Evolutionary conservation across 305 asterid genomes (phyloP).

Genomic region (Lippia alba): DNA sequence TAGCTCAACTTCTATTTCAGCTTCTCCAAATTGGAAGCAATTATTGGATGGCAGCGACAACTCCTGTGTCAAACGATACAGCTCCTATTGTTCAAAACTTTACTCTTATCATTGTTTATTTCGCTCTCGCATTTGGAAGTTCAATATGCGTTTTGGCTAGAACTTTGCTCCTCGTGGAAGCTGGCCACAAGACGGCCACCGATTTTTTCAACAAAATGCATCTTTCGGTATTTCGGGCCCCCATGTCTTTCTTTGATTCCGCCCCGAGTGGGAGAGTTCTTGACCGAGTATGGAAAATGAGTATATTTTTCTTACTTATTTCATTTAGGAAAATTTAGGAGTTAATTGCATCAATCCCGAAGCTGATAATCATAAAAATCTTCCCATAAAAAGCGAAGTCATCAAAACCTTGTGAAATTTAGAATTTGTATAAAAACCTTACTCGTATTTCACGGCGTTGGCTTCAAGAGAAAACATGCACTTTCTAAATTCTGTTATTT

Average conservation of each 20-base stretch:
- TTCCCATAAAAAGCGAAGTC: no score
- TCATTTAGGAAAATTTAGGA: background rate
- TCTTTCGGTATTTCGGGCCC: conserved; percentile 61
- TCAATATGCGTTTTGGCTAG: conserved; percentile 51
- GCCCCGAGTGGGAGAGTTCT: conserved; percentile 74
- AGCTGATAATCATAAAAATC: no score
- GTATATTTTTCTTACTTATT: no score
- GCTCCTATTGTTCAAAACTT: conserved; percentile 48
- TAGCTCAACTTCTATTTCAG: conserved; percentile 51
- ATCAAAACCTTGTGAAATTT: no score
- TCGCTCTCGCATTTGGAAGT: conserved; percentile 50
- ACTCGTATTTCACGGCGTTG: no score
- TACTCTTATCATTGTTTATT: conserved; percentile 59
- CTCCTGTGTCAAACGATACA: conserved; percentile 56
- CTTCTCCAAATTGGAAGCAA: conserved; percentile 61
- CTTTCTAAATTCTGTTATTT: no score
- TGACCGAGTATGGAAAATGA: conserved; percentile 46
- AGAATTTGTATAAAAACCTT: no score
- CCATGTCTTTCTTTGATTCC: conserved; percentile 76
- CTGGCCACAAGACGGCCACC: conserved; percentile 52
- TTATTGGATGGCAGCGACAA: conserved; percentile 81
- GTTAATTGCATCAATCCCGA: no score
- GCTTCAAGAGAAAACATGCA: no score
- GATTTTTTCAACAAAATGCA: conserved; percentile 56
- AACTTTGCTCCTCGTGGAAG: conserved; percentile 44